A percentile compares a stretch with the other conserved stretches of the same genome.
phyloP scores from a whole-genome alignment of 257 asterid genomes.

The Primulina tabacum region DNA sequence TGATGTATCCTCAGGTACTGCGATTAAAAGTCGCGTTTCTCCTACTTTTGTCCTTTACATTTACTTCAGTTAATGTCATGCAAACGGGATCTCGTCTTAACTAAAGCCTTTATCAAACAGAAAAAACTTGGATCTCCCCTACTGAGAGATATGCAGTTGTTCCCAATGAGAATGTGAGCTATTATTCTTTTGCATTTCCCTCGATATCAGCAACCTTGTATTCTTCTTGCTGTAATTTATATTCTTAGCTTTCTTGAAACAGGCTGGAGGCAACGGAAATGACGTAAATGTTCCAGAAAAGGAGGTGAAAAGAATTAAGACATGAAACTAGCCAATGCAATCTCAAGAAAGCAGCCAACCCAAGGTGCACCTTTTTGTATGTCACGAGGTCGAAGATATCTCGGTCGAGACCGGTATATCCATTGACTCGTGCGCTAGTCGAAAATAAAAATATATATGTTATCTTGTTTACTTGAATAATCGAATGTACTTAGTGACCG shows the following conservation, averaged over 20 bases:
- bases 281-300: constrained; percentile 74
- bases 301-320: constrained; percentile 66
- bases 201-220: background rate
- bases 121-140: constrained; percentile 71
- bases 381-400: background rate
- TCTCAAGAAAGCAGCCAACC: background rate
- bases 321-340: constrained; percentile 29
- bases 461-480: background rate
- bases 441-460: no score
- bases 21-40: background rate
- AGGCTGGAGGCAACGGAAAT: constrained; percentile 36
- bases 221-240: constrained; percentile 29
- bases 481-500: background rate
- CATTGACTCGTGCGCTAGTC: background rate
- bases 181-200: background rate
- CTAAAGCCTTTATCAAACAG: constrained; percentile 36
- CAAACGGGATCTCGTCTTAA: background rate
- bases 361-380: background rate
- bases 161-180: constrained; percentile 75
- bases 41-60: background rate
- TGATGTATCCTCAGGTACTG: constrained; percentile 60
- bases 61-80: constrained; percentile 7
- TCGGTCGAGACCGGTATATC: background rate
- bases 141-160: constrained; percentile 95
- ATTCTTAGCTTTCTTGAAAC: constrained; percentile 30